Evolutionary conservation across 306 rosid species (phyloP).

Genomic region (Hippophae gyantsensis): DNA sequence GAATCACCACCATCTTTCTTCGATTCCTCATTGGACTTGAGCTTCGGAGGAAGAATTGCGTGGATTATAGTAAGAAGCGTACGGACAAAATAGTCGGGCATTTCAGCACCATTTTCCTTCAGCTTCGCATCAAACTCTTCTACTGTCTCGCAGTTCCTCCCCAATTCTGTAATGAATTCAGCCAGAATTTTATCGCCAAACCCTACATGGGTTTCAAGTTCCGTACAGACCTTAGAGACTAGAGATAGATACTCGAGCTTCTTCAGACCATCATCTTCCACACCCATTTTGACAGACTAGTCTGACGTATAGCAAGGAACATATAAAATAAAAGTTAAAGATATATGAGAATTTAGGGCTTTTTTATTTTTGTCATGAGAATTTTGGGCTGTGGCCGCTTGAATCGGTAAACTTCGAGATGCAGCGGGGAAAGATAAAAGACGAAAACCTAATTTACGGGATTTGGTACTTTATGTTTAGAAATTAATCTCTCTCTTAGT

Average conservation of each 20-base stretch:
- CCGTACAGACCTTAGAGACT: constrained; percentile 70
- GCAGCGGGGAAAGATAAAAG: too few species aligned
- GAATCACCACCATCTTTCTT: constrained; percentile 31
- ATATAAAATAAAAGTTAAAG: too few species aligned
- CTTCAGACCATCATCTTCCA: constrained; percentile 40
- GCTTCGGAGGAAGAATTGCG: constrained; percentile 61
- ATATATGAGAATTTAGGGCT: too few species aligned
- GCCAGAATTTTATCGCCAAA: constrained; percentile 61
- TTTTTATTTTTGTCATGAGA: too few species aligned
- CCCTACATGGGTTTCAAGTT: constrained; percentile 67
- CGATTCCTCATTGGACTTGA: constrained; percentile 25
- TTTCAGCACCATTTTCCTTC: constrained; percentile 60
- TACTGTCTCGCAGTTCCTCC: constrained; percentile 39
- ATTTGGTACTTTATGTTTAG: too few species aligned
- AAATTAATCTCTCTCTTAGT: too few species aligned
- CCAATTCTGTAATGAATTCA: constrained; percentile 66
- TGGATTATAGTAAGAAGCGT: constrained; percentile 54
- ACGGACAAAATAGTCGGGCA: constrained; percentile 67
- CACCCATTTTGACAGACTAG: constrained; percentile 28
- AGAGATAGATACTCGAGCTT: constrained; percentile 66
- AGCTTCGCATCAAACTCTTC: constrained; percentile 51
- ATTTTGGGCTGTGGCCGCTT: too few species aligned
- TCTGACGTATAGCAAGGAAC: background rate
- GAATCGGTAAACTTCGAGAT: too few species aligned
- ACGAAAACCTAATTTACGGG: too few species aligned